Conservation (phyloP, 2,329 filamentous ascomycete genomes). For the Phialophora expanda region DNA sequence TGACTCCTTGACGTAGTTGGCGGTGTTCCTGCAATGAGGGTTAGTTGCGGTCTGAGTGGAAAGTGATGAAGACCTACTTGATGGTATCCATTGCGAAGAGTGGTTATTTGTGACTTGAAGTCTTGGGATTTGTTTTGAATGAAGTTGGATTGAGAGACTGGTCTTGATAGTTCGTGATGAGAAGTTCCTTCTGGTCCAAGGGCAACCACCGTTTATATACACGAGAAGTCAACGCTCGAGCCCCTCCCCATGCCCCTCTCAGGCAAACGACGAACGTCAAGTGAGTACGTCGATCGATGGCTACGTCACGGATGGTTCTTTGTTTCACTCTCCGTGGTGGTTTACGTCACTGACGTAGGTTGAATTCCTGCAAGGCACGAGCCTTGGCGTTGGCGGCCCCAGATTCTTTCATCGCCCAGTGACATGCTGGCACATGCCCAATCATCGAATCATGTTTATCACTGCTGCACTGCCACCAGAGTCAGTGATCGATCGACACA, state of each 20-base stretch:
- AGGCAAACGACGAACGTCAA: background rate
- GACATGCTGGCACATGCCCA: background rate
- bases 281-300: background rate
- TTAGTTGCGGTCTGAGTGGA: background rate
- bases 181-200: background rate
- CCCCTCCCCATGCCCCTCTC: background rate
- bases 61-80: constrained; percentile 29
- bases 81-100: constrained; percentile 38
- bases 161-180: constrained; percentile 1
- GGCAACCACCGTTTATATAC: background rate
- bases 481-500: too few relatives aligned
- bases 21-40: constrained; percentile 58
- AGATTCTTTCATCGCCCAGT: background rate
- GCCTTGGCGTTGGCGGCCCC: background rate
- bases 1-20: constrained; percentile 71
- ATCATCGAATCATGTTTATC: background rate
- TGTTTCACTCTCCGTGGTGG: background rate
- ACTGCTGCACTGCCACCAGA: background rate
- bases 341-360: background rate
- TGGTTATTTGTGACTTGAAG: constrained; percentile 19
- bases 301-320: background rate
- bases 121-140: constrained; percentile 17
- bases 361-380: constrained; percentile 5
- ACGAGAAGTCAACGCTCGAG: background rate
- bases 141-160: background rate